Evolutionary conservation across 2,329 filamentous ascomycete genomes (phyloP).

Genomic region (Aschersonia sp.): DNA sequence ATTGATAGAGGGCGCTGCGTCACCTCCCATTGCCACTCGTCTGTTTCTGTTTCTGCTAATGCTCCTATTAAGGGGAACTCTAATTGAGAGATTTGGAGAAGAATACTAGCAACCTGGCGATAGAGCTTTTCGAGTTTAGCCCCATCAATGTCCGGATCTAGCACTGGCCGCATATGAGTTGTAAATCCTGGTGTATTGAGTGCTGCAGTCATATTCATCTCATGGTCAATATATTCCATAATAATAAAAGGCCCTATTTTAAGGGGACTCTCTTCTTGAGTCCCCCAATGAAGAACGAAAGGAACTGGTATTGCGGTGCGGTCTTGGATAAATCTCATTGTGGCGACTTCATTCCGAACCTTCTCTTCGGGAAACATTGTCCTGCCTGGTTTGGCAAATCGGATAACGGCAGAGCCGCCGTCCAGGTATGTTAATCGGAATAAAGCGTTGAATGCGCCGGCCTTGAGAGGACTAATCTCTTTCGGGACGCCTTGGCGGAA

Average conservation of each 20-base stretch:
- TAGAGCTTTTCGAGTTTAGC: constrained; percentile 1
- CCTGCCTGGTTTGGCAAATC: constrained; percentile 4
- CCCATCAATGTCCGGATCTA: neutral
- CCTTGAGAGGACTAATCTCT: constrained; percentile 1
- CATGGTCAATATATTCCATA: constrained; percentile 6
- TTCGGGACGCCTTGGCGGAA: constrained; percentile 1
- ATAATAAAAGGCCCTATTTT: constrained; percentile 5
- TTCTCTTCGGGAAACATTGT: constrained; percentile 7
- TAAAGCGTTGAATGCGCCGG: constrained; percentile 1
- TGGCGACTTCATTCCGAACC: constrained; percentile 5
- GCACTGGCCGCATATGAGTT: neutral
- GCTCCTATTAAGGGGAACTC: constrained; percentile 1
- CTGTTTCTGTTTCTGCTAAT: neutral
- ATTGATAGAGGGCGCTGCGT: constrained; percentile 8
- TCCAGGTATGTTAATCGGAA: constrained; percentile 4
- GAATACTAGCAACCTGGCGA: constrained; percentile 1
- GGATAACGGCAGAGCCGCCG: constrained; percentile 2
- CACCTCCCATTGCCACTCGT: constrained; percentile 8
- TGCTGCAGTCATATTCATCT: constrained; percentile 1
- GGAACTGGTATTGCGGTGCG: constrained; percentile 4
- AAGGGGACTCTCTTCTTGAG: constrained; percentile 4
- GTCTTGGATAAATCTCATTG: constrained; percentile 4
- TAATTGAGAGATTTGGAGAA: constrained; percentile 2
- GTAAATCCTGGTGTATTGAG: neutral
- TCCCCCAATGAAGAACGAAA: constrained; percentile 6